Percentiles rank a stretch among this genome's conserved stretches.
These are phyloP conservation scores for Eragrostis tef DNA, from an alignment of 202 grass and related monocot species.

Conservation along the genomic window DNA sequence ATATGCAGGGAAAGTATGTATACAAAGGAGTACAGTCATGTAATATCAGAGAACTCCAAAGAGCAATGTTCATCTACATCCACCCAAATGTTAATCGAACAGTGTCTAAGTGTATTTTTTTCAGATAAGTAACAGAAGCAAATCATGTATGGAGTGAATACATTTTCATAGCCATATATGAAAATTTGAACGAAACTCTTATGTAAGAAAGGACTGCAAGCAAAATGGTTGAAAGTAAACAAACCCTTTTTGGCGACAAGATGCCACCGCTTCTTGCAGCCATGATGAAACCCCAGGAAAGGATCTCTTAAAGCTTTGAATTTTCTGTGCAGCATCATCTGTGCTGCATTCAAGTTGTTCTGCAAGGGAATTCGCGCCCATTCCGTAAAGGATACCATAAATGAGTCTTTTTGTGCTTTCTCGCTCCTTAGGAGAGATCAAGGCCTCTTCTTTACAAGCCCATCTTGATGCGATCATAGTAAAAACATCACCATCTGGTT, in stretches of 20 bases:
- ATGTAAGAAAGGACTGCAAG: background rate
- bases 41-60: background rate
- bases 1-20: background rate
- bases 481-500: conserved; percentile 86
- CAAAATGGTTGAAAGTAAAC: conserved; percentile 42
- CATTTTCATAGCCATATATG: conserved; percentile 1
- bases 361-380: conserved; percentile 83
- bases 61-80: background rate
- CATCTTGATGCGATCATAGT: conserved; percentile 91
- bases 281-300: conserved; percentile 82
- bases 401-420: conserved; percentile 87
- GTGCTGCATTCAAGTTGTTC: conserved; percentile 86
- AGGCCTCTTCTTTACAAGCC: conserved; percentile 66
- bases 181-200: background rate
- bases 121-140: background rate
- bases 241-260: conserved; percentile 86
- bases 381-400: conserved; percentile 91
- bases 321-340: conserved; percentile 78
- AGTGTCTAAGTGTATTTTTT: background rate
- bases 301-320: conserved; percentile 78
- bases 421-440: conserved; percentile 70
- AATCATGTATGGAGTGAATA: conserved; percentile 17
- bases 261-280: conserved; percentile 75
- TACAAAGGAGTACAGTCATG: background rate
- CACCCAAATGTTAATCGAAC: background rate